Conservation (phyloP, 805 yeast species). For the Ogataea dorogensis region DNA sequence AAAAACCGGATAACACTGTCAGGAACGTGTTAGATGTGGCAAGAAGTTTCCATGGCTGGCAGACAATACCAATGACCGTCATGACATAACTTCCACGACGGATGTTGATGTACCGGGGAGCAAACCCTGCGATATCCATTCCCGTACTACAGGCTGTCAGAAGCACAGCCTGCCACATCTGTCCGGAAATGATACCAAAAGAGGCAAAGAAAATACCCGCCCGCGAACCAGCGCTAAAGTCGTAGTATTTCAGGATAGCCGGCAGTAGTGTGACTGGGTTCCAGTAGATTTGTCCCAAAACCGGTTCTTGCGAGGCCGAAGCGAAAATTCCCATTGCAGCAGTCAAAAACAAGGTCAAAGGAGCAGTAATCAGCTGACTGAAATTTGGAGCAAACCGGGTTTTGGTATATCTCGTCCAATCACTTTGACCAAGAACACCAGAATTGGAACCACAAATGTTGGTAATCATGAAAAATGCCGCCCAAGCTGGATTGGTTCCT, state of each 20-base stretch:
- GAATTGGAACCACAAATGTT: constrained; percentile 41
- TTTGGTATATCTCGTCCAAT: constrained; percentile 39
- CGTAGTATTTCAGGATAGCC: constrained; percentile 29
- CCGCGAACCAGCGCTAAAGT: constrained; percentile 39
- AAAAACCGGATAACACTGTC: constrained; percentile 73
- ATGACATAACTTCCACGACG: constrained; percentile 46
- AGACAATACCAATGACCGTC: constrained; percentile 33
- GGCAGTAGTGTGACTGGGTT: constrained; percentile 50
- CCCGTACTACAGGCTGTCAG: constrained; percentile 46
- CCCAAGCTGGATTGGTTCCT: constrained; percentile 36
- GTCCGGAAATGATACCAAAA: constrained; percentile 36
- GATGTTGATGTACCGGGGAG: constrained; percentile 44
- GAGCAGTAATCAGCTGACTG: constrained; percentile 22
- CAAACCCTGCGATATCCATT: constrained; percentile 49
- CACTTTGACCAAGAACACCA: constrained; percentile 42
- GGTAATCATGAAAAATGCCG: constrained; percentile 39
- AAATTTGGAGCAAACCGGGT: constrained; percentile 24
- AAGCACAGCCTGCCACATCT: constrained; percentile 40
- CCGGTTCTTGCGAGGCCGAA: constrained; percentile 54
- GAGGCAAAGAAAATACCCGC: constrained; percentile 50
- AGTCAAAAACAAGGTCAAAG: constrained; percentile 67
- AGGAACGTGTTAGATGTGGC: constrained; percentile 44
- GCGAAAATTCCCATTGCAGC: constrained; percentile 56
- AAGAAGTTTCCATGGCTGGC: constrained; percentile 43
- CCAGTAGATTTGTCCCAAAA: constrained; percentile 49